Evolutionary conservation across 257 asterid species (phyloP).

Genomic region (Scutellaria minor): DNA sequence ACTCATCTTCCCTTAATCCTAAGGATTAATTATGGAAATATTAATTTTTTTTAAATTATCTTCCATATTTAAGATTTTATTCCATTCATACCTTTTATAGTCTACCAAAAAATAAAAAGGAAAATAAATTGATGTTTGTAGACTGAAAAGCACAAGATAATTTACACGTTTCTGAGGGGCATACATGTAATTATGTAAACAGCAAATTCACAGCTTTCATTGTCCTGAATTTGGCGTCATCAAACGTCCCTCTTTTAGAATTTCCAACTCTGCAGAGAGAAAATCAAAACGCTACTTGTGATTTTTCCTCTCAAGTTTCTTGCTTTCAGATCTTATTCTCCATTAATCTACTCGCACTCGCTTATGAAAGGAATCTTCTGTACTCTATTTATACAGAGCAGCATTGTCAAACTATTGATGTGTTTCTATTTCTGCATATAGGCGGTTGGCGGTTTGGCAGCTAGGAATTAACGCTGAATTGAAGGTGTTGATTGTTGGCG

Average conservation of each 20-base stretch:
- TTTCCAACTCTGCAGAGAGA: background rate
- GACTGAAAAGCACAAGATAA: background rate
- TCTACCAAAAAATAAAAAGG: no score
- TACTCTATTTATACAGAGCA: background rate
- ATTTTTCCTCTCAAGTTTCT: background rate
- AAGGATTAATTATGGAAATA: no score
- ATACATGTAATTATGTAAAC: background rate
- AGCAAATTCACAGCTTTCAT: background rate
- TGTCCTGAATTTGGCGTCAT: conserved; percentile 13
- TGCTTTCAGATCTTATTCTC: background rate
- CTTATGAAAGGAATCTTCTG: background rate
- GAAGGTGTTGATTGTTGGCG: conserved; percentile 33
- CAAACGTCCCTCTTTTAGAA: background rate
- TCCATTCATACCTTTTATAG: no score
- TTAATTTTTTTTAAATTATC: no score
- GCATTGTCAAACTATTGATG: conserved; percentile 12
- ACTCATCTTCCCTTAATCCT: no score
- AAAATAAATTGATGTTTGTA: background rate
- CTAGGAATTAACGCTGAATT: conserved; percentile 16
- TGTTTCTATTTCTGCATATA: background rate
- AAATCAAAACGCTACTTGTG: conserved; percentile 15
- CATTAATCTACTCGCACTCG: background rate
- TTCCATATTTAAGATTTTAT: no score
- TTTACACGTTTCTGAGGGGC: background rate
- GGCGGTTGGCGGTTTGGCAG: conserved; percentile 22